Evolutionary conservation across 345 rosid species (phyloP).

Genomic region (Bruguiera gymnorhiza): DNA sequence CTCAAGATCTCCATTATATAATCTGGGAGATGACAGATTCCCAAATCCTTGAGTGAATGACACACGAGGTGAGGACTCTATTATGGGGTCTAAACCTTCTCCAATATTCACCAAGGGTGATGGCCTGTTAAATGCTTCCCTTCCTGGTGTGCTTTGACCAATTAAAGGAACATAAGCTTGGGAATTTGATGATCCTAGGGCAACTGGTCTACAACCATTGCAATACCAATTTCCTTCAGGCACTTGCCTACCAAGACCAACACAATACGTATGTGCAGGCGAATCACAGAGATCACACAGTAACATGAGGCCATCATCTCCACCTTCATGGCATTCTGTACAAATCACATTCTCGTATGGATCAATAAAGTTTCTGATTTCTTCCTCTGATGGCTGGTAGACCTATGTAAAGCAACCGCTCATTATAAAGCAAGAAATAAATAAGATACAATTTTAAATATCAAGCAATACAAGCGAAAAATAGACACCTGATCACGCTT

Average conservation of each 20-base stretch:
- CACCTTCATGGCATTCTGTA: conserved; percentile 92
- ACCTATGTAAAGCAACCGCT: conserved; percentile 47
- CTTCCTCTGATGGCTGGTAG: conserved; percentile 97
- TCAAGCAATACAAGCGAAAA: conserved; percentile 8
- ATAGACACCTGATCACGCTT: conserved; percentile 87
- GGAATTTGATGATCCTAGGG: conserved; percentile 71
- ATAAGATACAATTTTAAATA: conserved; percentile 1
- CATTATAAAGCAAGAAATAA: conserved; percentile 15
- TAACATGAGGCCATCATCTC: conserved; percentile 96
- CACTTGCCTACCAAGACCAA: conserved; percentile 89
- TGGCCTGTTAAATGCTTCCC: conserved; percentile 45
- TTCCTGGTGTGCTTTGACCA: conserved; percentile 45
- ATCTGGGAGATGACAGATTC: conserved; percentile 62
- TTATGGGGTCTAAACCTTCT: conserved; percentile 47
- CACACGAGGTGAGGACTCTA: conserved; percentile 50
- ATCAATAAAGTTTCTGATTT: conserved; percentile 84
- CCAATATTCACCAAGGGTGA: conserved; percentile 42
- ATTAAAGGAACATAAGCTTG: conserved; percentile 45
- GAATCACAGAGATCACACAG: conserved; percentile 98
- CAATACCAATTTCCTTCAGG: conserved; percentile 99
- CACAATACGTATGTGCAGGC: conserved; percentile 96
- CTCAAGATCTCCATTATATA: conserved; percentile 47
- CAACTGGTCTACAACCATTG: conserved; percentile 82
- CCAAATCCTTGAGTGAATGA: conserved; percentile 44
- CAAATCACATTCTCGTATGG: conserved; percentile 93